These are phyloP conservation scores for Pleurotus citrinopileatus DNA, from an alignment of 768 basidiomycete genomes.

Conservation along the genomic window DNA sequence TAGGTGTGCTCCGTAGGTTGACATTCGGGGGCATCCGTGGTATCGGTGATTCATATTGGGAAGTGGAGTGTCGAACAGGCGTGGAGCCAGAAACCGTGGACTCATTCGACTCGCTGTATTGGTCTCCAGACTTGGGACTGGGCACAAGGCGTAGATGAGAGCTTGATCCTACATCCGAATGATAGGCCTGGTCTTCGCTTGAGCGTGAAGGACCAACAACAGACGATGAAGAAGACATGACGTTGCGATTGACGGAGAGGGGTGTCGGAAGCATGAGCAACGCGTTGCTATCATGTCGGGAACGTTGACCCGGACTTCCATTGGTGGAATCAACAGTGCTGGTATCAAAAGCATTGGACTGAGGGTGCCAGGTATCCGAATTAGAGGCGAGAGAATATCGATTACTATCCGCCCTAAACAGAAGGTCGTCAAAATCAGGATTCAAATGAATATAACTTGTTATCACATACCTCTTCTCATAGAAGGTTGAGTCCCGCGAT, in stretches of 20 bases:
- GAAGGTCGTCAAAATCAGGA: constrained; percentile 13
- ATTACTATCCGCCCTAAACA: constrained; percentile 35
- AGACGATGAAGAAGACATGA: constrained; percentile 45
- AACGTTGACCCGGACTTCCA: constrained; percentile 40
- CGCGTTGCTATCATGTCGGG: constrained; percentile 66
- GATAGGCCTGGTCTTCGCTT: constrained; percentile 43
- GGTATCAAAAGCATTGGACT: constrained; percentile 48
- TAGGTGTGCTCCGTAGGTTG: constrained; percentile 21
- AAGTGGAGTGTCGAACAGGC: not conserved
- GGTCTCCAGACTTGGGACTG: constrained; percentile 36
- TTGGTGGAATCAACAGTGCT: constrained; percentile 62
- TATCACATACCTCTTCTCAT: constrained; percentile 69
- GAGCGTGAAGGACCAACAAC: constrained; percentile 42
- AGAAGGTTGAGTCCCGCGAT: constrained; percentile 74
- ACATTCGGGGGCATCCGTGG: constrained; percentile 8
- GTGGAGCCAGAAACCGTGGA: constrained; percentile 22
- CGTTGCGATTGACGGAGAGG: constrained; percentile 54
- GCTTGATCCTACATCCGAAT: constrained; percentile 36
- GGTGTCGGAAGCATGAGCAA: constrained; percentile 76
- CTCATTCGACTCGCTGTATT: constrained; percentile 37
- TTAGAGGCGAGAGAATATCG: constrained; percentile 80
- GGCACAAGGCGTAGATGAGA: constrained; percentile 42
- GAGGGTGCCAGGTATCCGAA: constrained; percentile 64
- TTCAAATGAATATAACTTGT: not conserved
- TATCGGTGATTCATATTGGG: constrained; percentile 10